These are phyloP conservation scores for Phlyctochytrium planicorne DNA, from an alignment of 192 early-diverging fungal genomes.

Conservation along the genomic window DNA sequence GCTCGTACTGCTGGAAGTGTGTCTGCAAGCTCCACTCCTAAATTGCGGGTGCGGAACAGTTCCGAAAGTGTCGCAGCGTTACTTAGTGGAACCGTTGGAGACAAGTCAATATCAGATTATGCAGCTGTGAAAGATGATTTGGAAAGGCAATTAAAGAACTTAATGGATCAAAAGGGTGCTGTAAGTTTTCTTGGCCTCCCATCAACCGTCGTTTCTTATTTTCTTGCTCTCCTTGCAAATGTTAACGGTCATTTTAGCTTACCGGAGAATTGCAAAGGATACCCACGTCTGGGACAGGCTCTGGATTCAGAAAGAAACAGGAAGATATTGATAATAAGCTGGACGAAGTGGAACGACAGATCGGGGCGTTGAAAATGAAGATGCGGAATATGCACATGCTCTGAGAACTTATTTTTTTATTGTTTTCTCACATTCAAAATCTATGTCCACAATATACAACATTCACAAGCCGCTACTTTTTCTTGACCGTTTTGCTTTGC, in stretches of 20 bases:
- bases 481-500: constrained; percentile 21
- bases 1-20: no score
- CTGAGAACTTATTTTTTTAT: no score
- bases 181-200: neutral
- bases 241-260: neutral
- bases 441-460: no score
- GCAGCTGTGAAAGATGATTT: neutral
- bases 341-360: neutral
- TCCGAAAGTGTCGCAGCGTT: neutral
- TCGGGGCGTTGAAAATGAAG: neutral
- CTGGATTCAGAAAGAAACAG: neutral
- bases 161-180: neutral
- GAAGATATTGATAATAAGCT: neutral
- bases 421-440: no score
- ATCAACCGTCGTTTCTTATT: no score
- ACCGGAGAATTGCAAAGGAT: neutral
- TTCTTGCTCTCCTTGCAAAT: neutral
- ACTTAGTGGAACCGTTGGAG: no score
- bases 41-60: neutral
- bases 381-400: neutral
- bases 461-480: constrained; percentile 24
- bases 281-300: neutral
- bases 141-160: neutral
- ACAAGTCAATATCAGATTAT: neutral
- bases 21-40: no score